phyloP scores from a whole-genome alignment of 208 protist species.

The Crithidia brevicula region DNA sequence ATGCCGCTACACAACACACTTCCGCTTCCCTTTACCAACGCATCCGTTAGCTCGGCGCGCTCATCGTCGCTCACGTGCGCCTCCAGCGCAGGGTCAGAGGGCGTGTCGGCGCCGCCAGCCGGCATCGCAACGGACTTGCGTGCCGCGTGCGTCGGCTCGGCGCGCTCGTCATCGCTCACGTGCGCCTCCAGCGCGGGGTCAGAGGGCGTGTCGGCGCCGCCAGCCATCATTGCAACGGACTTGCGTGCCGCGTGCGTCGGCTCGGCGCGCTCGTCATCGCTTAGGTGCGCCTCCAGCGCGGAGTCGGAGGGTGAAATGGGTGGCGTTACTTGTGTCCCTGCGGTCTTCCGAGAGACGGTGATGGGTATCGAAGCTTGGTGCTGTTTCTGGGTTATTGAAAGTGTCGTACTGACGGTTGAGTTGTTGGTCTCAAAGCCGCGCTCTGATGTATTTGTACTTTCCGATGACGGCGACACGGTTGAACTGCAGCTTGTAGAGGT shows the following conservation, averaged over 20 bases:
- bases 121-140: slow-evolving; percentile 6
- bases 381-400: too few relatives aligned
- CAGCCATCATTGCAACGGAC: not conserved
- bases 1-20: too few relatives aligned
- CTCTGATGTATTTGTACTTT: too few relatives aligned
- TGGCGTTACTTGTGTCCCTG: too few relatives aligned
- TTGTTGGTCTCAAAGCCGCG: too few relatives aligned
- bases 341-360: too few relatives aligned
- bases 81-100: slow-evolving; percentile 3
- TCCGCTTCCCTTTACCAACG: too few relatives aligned
- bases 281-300: slow-evolving; percentile 7
- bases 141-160: not conserved
- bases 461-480: too few relatives aligned
- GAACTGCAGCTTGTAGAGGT: too few relatives aligned
- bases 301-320: not conserved
- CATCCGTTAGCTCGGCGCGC: not conserved
- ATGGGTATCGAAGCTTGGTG: too few relatives aligned
- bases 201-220: not conserved
- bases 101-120: not conserved
- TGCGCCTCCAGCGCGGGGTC: slow-evolving; percentile 4
- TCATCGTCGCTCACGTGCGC: not conserved
- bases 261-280: not conserved
- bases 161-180: slow-evolving; percentile 9
- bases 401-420: too few relatives aligned
- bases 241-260: not conserved